Evolutionary conservation across 768 basidiomycete genomes (phyloP).

Genomic region (Lentinula aciculospora): DNA sequence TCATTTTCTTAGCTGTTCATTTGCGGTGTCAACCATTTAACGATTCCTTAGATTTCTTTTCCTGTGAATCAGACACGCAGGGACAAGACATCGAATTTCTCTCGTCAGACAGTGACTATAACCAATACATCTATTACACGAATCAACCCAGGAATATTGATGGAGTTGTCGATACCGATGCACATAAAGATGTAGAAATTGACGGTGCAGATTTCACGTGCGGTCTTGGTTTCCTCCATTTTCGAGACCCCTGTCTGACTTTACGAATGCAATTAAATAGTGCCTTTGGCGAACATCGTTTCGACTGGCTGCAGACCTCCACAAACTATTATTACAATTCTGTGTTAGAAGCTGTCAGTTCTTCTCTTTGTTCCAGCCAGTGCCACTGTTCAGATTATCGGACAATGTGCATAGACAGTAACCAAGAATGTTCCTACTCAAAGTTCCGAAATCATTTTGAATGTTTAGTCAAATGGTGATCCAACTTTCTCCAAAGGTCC

Average conservation of each 20-base stretch:
- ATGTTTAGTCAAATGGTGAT: conserved; percentile 13
- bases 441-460: conserved; percentile 11
- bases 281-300: conserved; percentile 14
- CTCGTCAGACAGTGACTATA: conserved; percentile 12
- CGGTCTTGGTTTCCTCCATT: not conserved
- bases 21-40: not conserved
- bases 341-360: conserved; percentile 1
- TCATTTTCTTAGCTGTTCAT: not conserved
- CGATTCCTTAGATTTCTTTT: conserved; percentile 11
- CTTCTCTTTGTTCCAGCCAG: not conserved
- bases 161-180: conserved; percentile 7
- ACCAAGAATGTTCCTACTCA: conserved; percentile 10
- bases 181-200: conserved; percentile 12
- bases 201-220: conserved; percentile 15
- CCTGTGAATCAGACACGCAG: conserved; percentile 11
- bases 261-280: no score
- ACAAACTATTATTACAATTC: conserved; percentile 13
- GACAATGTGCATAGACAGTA: conserved; percentile 6
- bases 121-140: conserved; percentile 13
- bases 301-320: conserved; percentile 10
- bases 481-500: conserved; percentile 12
- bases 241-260: no score
- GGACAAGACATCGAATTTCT: conserved; percentile 16
- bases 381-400: not conserved
- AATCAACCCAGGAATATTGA: conserved; percentile 11